Evolutionary conservation across 345 rosid species (phyloP).

Genomic region (Zanthoxylum bungeanum): DNA sequence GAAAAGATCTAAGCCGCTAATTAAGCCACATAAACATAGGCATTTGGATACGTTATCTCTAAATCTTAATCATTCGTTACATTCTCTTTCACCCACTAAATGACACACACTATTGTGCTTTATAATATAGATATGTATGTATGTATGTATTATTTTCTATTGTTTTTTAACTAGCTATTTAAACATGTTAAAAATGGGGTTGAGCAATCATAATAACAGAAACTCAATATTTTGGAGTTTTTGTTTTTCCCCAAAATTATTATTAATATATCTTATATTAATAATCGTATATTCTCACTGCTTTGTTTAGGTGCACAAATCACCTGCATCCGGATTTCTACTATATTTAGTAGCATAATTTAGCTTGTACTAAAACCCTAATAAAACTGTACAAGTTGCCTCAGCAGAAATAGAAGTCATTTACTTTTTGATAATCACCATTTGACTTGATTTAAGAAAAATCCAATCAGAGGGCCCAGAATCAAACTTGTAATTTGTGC

Average conservation of each 20-base stretch:
- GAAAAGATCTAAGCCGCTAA: too few relatives aligned
- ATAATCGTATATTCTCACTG: not conserved
- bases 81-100: too few relatives aligned
- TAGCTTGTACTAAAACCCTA: not conserved
- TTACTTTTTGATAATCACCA: not conserved
- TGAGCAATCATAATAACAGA: not conserved
- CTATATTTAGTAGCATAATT: too few relatives aligned
- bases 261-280: not conserved
- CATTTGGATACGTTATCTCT: too few relatives aligned
- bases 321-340: not conserved
- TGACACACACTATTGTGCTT: not conserved
- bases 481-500: conserved; percentile 1
- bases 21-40: too few relatives aligned
- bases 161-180: not conserved
- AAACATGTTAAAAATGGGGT: not conserved
- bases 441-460: not conserved
- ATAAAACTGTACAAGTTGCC: not conserved
- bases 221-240: not conserved
- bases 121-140: too few relatives aligned
- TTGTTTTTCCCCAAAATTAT: not conserved
- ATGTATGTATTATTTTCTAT: not conserved
- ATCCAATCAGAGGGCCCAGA: not conserved
- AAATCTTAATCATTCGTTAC: not conserved
- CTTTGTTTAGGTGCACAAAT: not conserved
- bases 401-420: not conserved